Conservation (phyloP, 306 rosid species). For the Corylus americana region DNA sequence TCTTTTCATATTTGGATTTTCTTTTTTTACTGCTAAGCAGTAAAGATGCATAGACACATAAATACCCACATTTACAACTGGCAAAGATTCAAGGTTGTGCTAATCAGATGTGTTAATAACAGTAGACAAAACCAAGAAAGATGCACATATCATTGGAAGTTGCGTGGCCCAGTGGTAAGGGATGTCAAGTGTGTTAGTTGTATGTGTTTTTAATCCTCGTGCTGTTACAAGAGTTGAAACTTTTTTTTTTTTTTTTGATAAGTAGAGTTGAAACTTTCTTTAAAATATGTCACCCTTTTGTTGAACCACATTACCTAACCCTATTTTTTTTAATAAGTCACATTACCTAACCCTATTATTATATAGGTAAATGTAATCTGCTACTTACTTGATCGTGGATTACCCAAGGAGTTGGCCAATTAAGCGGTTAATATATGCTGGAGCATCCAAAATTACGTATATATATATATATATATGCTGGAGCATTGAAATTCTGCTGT, state of each 20-base stretch:
- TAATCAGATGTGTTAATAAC: neutral
- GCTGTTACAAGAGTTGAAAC: neutral
- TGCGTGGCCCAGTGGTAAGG: neutral
- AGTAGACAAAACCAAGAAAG: neutral
- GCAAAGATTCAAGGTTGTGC: neutral
- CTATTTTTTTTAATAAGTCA: neutral
- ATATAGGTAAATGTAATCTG: neutral
- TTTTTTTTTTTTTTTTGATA: neutral
- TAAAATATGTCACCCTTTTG: neutral
- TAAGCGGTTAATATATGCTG: neutral
- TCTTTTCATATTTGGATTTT: neutral
- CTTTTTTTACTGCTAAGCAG: neutral
- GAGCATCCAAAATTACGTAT: neutral
- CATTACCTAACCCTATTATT: neutral
- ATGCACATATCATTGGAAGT: neutral
- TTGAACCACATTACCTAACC: neutral
- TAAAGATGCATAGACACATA: neutral
- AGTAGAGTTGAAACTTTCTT: neutral
- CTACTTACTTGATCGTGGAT: neutral
- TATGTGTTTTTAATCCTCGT: neutral
- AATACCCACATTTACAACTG: neutral
- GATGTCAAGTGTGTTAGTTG: neutral
- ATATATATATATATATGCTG: neutral
- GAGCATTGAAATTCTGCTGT: neutral
- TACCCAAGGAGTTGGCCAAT: neutral